Conservation (phyloP, 129 eudicot species). For the Tagetes erecta region DNA sequence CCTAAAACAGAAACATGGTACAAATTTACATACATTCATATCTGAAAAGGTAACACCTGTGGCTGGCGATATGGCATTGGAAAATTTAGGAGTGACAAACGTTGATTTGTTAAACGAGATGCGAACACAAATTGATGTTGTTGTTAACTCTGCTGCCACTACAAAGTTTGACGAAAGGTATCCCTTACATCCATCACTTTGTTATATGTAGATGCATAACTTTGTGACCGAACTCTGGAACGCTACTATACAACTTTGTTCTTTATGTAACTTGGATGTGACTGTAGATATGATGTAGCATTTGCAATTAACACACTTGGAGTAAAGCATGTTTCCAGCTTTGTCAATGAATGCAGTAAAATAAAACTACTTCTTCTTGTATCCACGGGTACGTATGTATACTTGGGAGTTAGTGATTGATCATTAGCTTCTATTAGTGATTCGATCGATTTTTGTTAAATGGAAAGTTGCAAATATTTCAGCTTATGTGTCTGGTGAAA, state of each 20-base stretch:
- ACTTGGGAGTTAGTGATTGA: too few species aligned
- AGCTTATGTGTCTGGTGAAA: conserved; percentile 71
- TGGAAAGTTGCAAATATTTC: conserved; percentile 5
- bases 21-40: conserved; percentile 36
- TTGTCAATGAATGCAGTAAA: conserved; percentile 22
- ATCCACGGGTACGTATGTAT: conserved; percentile 29
- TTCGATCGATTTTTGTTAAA: not conserved
- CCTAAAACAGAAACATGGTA: conserved; percentile 53
- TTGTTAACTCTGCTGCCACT: conserved; percentile 71
- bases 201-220: not conserved
- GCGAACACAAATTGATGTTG: conserved; percentile 61
- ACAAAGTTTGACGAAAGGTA: conserved; percentile 90
- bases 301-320: conserved; percentile 29
- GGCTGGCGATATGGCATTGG: conserved; percentile 59
- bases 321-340: conserved; percentile 17
- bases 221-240: not conserved
- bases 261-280: not conserved
- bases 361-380: conserved; percentile 35
- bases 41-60: conserved; percentile 52
- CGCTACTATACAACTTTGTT: too few species aligned
- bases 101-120: conserved; percentile 48
- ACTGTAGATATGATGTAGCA: conserved; percentile 26
- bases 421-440: not conserved
- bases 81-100: conserved; percentile 64
- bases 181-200: too few species aligned